A percentile compares a stretch with the other conserved stretches of the same genome.
Evolutionary conservation across 1,284 basidiomycete species (phyloP).

Genomic region (Marasmius tenuissimus): DNA sequence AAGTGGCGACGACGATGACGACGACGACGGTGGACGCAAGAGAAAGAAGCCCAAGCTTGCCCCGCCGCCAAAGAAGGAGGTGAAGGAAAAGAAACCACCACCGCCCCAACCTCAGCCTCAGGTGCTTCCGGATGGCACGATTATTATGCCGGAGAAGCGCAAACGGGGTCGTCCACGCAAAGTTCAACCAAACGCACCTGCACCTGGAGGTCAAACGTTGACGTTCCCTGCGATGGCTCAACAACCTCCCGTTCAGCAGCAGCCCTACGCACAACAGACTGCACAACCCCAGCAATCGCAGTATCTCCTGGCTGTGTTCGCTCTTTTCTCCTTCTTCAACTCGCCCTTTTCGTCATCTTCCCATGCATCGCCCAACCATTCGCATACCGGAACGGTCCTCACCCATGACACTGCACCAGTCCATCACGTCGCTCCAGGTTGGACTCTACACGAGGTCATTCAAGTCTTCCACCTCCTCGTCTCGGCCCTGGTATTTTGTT

Average conservation of each 20-base stretch:
- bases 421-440: constrained; percentile 18
- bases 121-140: constrained; percentile 15
- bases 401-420: constrained; percentile 22
- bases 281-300: constrained; percentile 42
- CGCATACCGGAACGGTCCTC: constrained; percentile 40
- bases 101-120: constrained; percentile 18
- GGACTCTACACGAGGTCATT: constrained; percentile 49
- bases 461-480: constrained; percentile 63
- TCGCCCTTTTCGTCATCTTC: constrained; percentile 53
- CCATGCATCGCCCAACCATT: constrained; percentile 22
- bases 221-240: constrained; percentile 13
- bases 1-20: constrained; percentile 55
- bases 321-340: constrained; percentile 76
- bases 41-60: constrained; percentile 57
- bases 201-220: background rate
- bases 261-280: constrained; percentile 33
- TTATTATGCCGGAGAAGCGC: constrained; percentile 63
- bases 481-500: constrained; percentile 58
- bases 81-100: constrained; percentile 31
- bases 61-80: constrained; percentile 27
- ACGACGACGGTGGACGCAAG: constrained; percentile 48
- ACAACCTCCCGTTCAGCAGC: constrained; percentile 11
- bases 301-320: constrained; percentile 73
- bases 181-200: constrained; percentile 20
- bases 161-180: constrained; percentile 78